Evolutionary conservation across 805 yeast genomes (phyloP).

Genomic region (Ogataea zsoltii): DNA sequence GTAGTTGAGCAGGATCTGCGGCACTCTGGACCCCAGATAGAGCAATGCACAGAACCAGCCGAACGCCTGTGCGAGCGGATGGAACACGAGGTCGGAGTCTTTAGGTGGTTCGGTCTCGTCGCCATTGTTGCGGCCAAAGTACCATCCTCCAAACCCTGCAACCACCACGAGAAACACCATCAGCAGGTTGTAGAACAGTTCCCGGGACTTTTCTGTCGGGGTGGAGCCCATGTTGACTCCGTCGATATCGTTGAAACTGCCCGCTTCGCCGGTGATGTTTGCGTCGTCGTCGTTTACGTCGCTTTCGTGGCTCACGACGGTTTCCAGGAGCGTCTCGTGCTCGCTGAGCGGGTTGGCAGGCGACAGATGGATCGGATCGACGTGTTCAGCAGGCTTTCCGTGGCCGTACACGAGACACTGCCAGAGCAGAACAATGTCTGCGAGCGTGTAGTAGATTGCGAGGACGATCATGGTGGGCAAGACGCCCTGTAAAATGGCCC

Average conservation of each 20-base stretch:
- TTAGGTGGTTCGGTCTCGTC: slow-evolving; percentile 36
- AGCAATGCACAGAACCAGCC: slow-evolving; percentile 79
- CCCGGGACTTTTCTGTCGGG: slow-evolving; percentile 21
- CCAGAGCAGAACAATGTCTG: slow-evolving; percentile 79
- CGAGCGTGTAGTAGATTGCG: slow-evolving; percentile 89
- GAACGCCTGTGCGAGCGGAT: slow-evolving; percentile 79
- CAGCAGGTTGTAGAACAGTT: slow-evolving; percentile 38
- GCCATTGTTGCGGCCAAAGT: slow-evolving; percentile 43
- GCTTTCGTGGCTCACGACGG: slow-evolving; percentile 50
- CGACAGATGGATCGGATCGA: slow-evolving; percentile 77
- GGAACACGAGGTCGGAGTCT: slow-evolving; percentile 54
- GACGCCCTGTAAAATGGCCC: slow-evolving; percentile 86
- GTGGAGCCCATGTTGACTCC: slow-evolving; percentile 26
- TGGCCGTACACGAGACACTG: slow-evolving; percentile 84
- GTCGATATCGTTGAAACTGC: slow-evolving; percentile 34
- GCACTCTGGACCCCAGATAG: slow-evolving; percentile 86
- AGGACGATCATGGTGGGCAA: slow-evolving; percentile 92
- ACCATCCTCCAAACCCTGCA: slow-evolving; percentile 90
- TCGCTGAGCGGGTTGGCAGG: slow-evolving; percentile 87
- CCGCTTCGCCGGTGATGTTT: slow-evolving; percentile 23
- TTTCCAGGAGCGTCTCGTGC: slow-evolving; percentile 58
- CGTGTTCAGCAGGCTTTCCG: slow-evolving; percentile 44
- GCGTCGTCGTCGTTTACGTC: slow-evolving; percentile 32
- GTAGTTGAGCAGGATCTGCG: slow-evolving; percentile 85
- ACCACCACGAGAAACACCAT: slow-evolving; percentile 68